Evolutionary conservation across 208 protist species (phyloP).

Genomic region (Leishmania martiniquensis): DNA sequence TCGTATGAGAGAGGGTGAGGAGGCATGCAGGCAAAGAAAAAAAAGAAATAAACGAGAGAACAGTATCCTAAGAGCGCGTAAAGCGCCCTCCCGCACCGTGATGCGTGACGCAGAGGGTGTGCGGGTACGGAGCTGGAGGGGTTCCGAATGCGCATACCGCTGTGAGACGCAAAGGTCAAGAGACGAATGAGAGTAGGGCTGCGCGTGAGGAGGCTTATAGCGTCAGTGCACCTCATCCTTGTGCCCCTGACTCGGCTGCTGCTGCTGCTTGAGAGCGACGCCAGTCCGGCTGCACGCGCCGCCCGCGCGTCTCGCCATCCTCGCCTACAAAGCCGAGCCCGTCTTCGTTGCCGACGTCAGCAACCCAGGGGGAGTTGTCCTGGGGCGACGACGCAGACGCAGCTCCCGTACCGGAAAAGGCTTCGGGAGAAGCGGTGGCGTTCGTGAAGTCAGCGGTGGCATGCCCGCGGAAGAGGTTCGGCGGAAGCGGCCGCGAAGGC

Average conservation of each 20-base stretch:
- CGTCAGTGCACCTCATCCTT: not conserved
- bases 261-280: not conserved
- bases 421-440: not conserved
- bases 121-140: not conserved
- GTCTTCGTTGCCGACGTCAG: not conserved
- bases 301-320: not conserved
- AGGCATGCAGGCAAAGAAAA: not conserved
- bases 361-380: not conserved
- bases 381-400: not conserved
- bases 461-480: constrained; percentile 68
- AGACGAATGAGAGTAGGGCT: not conserved
- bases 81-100: not conserved
- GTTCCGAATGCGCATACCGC: not conserved
- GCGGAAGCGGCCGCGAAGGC: constrained; percentile 40
- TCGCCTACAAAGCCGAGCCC: not conserved
- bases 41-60: not conserved
- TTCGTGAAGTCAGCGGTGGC: constrained; percentile 49
- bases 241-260: not conserved
- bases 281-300: not conserved
- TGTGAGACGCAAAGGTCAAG: not conserved
- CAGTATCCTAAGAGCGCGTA: not conserved
- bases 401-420: not conserved
- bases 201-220: not conserved
- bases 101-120: not conserved
- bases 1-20: constrained; percentile 3